Conservation (phyloP, 1,284 basidiomycete species). For the Sphaerobolus stellatus region DNA sequence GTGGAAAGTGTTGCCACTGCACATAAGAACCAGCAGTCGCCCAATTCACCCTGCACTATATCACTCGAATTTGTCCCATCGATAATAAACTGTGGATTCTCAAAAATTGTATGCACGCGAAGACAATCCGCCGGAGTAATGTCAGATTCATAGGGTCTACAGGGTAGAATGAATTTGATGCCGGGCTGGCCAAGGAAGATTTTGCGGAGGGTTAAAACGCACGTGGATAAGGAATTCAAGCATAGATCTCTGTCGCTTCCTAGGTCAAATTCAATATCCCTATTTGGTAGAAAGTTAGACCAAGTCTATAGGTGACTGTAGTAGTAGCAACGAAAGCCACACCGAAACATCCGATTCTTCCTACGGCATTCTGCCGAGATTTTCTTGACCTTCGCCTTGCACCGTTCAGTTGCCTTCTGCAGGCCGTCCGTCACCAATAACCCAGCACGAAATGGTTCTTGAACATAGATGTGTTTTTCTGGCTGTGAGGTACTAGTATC, state of each 20-base stretch:
- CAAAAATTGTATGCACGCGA: constrained; percentile 46
- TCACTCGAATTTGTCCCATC: constrained; percentile 36
- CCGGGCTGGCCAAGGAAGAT: neutral
- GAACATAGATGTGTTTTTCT: constrained; percentile 14
- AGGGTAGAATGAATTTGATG: neutral
- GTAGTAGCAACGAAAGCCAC: neutral
- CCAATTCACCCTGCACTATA: constrained; percentile 43
- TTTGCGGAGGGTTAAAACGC: too few species aligned
- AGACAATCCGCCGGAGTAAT: constrained; percentile 42
- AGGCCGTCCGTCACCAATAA: constrained; percentile 30
- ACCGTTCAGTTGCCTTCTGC: constrained; percentile 27
- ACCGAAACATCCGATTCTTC: constrained; percentile 27
- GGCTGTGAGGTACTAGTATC: too few species aligned
- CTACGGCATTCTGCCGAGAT: constrained; percentile 29
- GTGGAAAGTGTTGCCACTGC: constrained; percentile 44
- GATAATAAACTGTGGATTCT: constrained; percentile 44
- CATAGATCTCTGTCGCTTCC: constrained; percentile 44
- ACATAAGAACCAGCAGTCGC: constrained; percentile 53
- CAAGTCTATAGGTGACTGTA: neutral
- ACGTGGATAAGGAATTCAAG: constrained; percentile 37
- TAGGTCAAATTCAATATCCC: constrained; percentile 54
- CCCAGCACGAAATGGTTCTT: constrained; percentile 36
- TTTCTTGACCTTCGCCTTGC: constrained; percentile 24
- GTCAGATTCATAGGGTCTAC: constrained; percentile 7
- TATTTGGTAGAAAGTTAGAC: constrained; percentile 19